Conservation (phyloP, 192 early-diverging fungal genomes). For the Coemansia sp. region DNA sequence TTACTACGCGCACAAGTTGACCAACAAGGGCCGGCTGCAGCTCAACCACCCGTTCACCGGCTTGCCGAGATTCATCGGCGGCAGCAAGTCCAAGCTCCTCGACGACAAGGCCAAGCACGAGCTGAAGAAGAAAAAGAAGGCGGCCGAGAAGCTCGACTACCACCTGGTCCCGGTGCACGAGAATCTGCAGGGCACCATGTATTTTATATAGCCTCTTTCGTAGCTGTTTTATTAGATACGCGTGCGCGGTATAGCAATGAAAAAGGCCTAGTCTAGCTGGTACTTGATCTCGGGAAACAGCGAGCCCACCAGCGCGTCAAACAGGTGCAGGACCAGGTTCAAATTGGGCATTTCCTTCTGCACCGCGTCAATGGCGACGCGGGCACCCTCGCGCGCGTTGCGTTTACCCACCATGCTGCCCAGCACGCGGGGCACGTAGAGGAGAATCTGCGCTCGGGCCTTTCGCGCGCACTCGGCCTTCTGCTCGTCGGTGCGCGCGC, state of each 20-base stretch:
- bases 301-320: constrained; percentile 68
- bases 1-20: constrained; percentile 41
- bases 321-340: constrained; percentile 66
- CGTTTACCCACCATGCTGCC: constrained; percentile 77
- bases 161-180: constrained; percentile 28
- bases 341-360: constrained; percentile 78
- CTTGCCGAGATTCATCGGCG: constrained; percentile 1
- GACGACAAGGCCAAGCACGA: neutral
- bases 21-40: constrained; percentile 28
- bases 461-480: constrained; percentile 45
- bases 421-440: constrained; percentile 64
- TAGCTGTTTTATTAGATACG: no score
- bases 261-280: constrained; percentile 5
- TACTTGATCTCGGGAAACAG: constrained; percentile 68
- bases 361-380: constrained; percentile 62
- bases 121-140: neutral
- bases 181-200: constrained; percentile 25
- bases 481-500: constrained; percentile 23
- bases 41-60: constrained; percentile 9
- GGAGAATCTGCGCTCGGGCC: constrained; percentile 55
- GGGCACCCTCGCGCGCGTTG: constrained; percentile 75
- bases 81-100: neutral
- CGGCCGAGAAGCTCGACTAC: neutral
- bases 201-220: constrained; percentile 16
- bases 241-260: neutral